A percentile compares a stretch with the other conserved stretches of the same genome.
These are phyloP conservation scores for Effrenium voratum DNA, from an alignment of 73 alveolate species.

Conservation along the genomic window DNA sequence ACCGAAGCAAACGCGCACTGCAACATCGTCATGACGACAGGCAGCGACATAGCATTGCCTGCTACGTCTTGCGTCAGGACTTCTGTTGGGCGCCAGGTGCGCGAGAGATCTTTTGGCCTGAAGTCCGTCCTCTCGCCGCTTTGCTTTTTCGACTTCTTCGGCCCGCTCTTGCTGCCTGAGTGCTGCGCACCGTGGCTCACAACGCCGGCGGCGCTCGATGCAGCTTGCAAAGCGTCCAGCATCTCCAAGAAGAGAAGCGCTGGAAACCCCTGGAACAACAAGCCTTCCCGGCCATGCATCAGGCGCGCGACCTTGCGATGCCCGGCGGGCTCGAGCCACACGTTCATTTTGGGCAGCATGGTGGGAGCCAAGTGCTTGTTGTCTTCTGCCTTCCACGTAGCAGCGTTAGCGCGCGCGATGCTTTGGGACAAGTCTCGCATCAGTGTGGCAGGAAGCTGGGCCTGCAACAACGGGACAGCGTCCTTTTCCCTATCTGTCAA, in stretches of 20 bases:
- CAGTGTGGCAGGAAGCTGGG: not conserved
- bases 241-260: not conserved
- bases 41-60: no score
- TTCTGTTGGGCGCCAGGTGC: no score
- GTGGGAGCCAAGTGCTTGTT: slow-evolving; percentile 14
- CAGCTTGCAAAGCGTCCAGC: not conserved
- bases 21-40: no score
- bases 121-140: no score
- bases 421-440: slow-evolving; percentile 45
- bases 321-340: slow-evolving; percentile 26
- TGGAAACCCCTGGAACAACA: slow-evolving; percentile 29
- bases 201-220: no score
- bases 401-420: not conserved
- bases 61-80: no score
- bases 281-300: slow-evolving; percentile 31
- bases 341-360: slow-evolving; percentile 1
- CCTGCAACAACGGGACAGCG: not conserved
- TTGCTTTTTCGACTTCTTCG: no score
- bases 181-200: no score
- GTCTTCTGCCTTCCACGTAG: not conserved
- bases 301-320: not conserved
- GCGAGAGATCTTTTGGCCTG: no score
- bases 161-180: no score
- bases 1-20: no score
- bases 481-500: slow-evolving; percentile 33